Percentiles rank a stretch among this genome's conserved stretches.
These are phyloP conservation scores for Claviceps pazoutovae DNA, from an alignment of 2,329 filamentous ascomycete genomes.

Conservation along the genomic window DNA sequence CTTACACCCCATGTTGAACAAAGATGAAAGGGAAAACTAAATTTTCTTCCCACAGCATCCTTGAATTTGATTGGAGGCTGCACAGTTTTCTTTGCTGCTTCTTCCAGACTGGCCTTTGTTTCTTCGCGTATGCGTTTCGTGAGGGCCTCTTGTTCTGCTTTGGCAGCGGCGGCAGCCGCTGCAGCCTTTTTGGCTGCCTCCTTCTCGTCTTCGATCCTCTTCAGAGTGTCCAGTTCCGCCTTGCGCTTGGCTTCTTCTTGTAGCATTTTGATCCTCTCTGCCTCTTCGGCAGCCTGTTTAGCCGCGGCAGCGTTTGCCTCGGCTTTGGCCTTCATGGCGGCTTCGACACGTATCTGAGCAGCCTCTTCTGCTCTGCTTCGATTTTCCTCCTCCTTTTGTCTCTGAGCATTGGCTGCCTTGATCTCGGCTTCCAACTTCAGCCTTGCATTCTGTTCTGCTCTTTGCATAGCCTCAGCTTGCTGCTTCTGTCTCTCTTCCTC, in stretches of 20 bases:
- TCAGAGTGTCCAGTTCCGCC: slow-evolving; percentile 25
- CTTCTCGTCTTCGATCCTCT: slow-evolving; percentile 25
- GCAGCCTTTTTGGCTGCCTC: slow-evolving; percentile 27
- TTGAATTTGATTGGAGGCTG: slow-evolving; percentile 78
- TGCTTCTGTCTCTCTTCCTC: slow-evolving; percentile 30
- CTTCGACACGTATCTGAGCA: slow-evolving; percentile 26
- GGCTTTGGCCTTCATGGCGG: slow-evolving; percentile 26
- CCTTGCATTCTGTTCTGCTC: slow-evolving; percentile 24
- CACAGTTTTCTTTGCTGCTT: slow-evolving; percentile 39
- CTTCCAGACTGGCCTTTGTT: slow-evolving; percentile 34
- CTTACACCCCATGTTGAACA: slow-evolving; percentile 74
- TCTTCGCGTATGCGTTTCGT: slow-evolving; percentile 44
- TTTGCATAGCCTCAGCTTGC: slow-evolving; percentile 21
- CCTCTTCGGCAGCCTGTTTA: slow-evolving; percentile 27
- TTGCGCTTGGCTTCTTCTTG: slow-evolving; percentile 25
- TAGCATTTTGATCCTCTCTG: slow-evolving; percentile 23
- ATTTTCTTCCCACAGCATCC: slow-evolving; percentile 81
- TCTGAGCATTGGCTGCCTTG: slow-evolving; percentile 29
- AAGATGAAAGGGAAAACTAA: slow-evolving; percentile 77
- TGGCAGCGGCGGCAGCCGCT: slow-evolving; percentile 31
- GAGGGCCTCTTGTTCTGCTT: slow-evolving; percentile 44
- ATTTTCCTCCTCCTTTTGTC: slow-evolving; percentile 25
- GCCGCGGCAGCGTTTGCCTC: slow-evolving; percentile 30
- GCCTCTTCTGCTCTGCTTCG: slow-evolving; percentile 32
- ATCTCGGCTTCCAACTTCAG: slow-evolving; percentile 26